Evolutionary conservation across 2,329 filamentous ascomycete species (phyloP).

Genomic region (Fonsecaea pedrosoi): DNA sequence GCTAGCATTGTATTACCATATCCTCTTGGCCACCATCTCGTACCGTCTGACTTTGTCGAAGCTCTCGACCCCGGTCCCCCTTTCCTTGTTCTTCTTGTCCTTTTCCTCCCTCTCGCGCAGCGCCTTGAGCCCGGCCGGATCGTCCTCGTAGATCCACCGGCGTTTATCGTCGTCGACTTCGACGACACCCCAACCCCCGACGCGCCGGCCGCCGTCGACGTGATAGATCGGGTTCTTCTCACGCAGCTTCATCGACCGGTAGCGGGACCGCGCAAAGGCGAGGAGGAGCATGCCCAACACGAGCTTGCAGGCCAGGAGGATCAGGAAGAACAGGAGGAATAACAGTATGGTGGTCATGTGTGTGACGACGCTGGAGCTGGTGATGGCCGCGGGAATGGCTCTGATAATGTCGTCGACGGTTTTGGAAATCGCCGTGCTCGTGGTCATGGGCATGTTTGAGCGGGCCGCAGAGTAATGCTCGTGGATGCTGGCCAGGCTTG

Average conservation of each 20-base stretch:
- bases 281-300: slow-evolving; percentile 87
- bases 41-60: slow-evolving; percentile 77
- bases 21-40: slow-evolving; percentile 95
- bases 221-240: slow-evolving; percentile 69
- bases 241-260: slow-evolving; percentile 77
- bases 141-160: slow-evolving; percentile 85
- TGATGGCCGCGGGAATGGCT: slow-evolving; percentile 51
- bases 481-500: slow-evolving; percentile 53
- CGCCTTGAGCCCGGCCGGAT: slow-evolving; percentile 72
- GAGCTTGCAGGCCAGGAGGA: slow-evolving; percentile 83
- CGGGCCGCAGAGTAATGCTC: slow-evolving; percentile 60
- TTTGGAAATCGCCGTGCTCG: slow-evolving; percentile 60
- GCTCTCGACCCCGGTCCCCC: slow-evolving; percentile 61
- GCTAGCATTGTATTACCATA: slow-evolving; percentile 68
- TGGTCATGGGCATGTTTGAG: slow-evolving; percentile 67
- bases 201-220: slow-evolving; percentile 74
- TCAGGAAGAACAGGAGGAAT: slow-evolving; percentile 82
- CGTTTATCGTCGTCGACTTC: slow-evolving; percentile 89
- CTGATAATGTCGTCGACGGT: slow-evolving; percentile 49
- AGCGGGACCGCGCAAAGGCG: slow-evolving; percentile 77
- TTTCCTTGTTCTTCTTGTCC: slow-evolving; percentile 66
- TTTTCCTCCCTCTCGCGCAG: slow-evolving; percentile 68
- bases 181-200: slow-evolving; percentile 82
- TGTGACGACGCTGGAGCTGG: slow-evolving; percentile 50
- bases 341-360: slow-evolving; percentile 80